These are phyloP conservation scores for Elsinoe perseae DNA, from an alignment of 2,329 filamentous ascomycete genomes.

Conservation along the genomic window DNA sequence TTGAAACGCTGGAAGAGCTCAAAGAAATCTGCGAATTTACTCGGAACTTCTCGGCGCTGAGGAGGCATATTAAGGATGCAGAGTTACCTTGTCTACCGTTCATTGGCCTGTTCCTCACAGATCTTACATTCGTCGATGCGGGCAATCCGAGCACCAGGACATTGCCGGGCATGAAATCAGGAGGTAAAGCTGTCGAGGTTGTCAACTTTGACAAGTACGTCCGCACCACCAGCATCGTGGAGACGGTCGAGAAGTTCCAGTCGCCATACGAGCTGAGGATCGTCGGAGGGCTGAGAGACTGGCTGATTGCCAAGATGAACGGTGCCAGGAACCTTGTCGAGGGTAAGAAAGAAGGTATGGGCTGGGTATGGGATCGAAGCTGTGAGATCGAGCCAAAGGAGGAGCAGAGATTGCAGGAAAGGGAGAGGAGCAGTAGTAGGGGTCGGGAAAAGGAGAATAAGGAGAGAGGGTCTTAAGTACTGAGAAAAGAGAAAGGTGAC, in stretches of 20 bases:
- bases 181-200: constrained; percentile 62
- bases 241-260: constrained; percentile 92
- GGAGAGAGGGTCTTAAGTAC: background rate
- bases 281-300: background rate
- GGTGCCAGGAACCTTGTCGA: background rate
- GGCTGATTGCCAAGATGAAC: background rate
- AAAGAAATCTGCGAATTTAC: constrained; percentile 81
- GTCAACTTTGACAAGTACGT: constrained; percentile 98
- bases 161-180: constrained; percentile 51
- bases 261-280: constrained; percentile 58
- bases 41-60: constrained; percentile 82
- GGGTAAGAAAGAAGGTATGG: background rate
- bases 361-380: constrained; percentile 4
- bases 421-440: background rate
- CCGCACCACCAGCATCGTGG: constrained; percentile 90
- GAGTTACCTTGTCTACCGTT: constrained; percentile 91
- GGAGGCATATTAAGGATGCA: constrained; percentile 73
- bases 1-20: constrained; percentile 67
- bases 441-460: background rate
- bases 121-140: constrained; percentile 90
- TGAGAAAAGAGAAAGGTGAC: background rate
- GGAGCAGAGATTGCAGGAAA: background rate
- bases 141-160: constrained; percentile 83
- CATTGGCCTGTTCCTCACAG: constrained; percentile 90
- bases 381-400: constrained; percentile 7